phyloP scores from a whole-genome alignment of 768 basidiomycete genomes.

The Filobasidium wieringae region DNA sequence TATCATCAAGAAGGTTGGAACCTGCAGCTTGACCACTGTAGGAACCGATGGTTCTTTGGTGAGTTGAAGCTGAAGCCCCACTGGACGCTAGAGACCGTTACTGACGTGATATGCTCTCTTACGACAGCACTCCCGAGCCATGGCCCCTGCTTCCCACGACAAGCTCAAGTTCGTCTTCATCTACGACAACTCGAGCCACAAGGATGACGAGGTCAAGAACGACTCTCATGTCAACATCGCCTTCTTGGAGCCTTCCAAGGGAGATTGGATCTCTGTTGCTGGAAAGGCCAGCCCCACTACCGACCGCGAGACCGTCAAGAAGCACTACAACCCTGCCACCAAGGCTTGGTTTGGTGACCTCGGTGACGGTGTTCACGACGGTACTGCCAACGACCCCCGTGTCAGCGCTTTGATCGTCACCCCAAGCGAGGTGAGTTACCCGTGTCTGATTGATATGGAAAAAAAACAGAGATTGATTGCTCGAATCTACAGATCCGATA shows the following conservation, averaged over 20 bases:
- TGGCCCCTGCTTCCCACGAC: conserved; percentile 10
- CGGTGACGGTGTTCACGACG: conserved; percentile 71
- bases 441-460: neutral
- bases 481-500: conserved; percentile 51
- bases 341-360: conserved; percentile 76
- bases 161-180: conserved; percentile 32
- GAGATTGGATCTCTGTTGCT: conserved; percentile 68
- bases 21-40: conserved; percentile 16
- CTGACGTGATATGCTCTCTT: neutral
- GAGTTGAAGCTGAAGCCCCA: neutral
- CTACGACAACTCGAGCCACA: conserved; percentile 53
- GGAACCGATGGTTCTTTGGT: conserved; percentile 14
- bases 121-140: conserved; percentile 16
- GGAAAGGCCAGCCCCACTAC: conserved; percentile 56
- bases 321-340: conserved; percentile 32
- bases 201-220: conserved; percentile 58
- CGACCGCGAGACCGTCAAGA: conserved; percentile 30
- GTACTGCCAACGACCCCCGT: conserved; percentile 66
- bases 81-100: neutral
- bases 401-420: conserved; percentile 66
- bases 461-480: neutral
- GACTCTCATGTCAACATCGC: conserved; percentile 69
- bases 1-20: conserved; percentile 16
- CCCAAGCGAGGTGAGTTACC: conserved; percentile 47
- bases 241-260: conserved; percentile 57